phyloP scores from a whole-genome alignment of 345 rosid species.

The Anacardium occidentale region DNA sequence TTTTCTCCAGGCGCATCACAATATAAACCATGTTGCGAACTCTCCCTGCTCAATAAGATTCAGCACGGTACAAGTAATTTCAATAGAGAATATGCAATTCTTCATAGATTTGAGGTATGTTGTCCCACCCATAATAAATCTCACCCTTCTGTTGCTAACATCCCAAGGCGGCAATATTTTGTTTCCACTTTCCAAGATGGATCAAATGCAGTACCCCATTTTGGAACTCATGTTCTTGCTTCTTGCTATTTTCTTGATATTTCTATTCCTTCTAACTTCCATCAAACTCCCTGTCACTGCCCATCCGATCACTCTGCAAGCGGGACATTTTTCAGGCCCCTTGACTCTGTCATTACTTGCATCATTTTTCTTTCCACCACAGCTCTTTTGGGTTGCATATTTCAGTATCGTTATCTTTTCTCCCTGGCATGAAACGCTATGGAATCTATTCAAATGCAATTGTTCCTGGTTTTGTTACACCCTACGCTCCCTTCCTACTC shows the following conservation, averaged over 20 bases:
- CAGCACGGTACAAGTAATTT: too few relatives aligned
- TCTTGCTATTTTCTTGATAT: neutral
- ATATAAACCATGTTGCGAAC: too few relatives aligned
- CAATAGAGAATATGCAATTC: neutral
- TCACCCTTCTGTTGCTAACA: neutral
- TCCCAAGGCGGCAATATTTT: neutral
- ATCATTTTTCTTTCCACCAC: neutral
- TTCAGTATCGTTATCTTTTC: neutral
- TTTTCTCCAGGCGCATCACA: too few relatives aligned
- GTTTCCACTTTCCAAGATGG: neutral
- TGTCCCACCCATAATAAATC: neutral
- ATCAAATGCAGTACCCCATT: neutral
- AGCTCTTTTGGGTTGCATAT: neutral
- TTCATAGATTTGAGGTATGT: neutral
- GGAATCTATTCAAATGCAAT: too few relatives aligned
- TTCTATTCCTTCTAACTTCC: neutral
- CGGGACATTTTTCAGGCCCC: neutral
- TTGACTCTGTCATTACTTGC: neutral
- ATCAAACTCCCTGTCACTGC: slow-evolving; percentile 9
- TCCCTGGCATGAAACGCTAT: neutral
- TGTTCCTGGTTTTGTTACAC: neutral
- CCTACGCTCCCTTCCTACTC: slow-evolving; percentile 3
- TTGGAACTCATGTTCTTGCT: neutral
- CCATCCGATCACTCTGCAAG: neutral
- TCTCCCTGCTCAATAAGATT: too few relatives aligned